phyloP scores from a whole-genome alignment of 176 grass and related monocot species.

The Eleusine coracana region DNA sequence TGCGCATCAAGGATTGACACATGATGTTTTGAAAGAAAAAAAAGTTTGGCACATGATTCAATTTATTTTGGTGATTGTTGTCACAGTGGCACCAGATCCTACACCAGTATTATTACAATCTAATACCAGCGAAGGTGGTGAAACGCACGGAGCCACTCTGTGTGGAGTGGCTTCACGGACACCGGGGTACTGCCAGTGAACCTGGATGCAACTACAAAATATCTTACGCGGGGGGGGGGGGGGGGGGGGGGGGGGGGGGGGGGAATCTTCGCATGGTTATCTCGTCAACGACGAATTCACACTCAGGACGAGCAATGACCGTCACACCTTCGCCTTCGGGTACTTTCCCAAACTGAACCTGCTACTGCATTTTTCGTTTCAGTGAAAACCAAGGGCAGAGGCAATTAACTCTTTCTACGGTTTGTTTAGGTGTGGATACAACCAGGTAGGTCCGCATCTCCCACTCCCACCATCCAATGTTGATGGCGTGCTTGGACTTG shows the following conservation, averaged over 20 bases:
- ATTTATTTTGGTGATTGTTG: not conserved
- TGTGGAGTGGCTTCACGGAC: no score
- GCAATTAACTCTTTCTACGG: not conserved
- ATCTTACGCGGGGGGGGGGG: constrained; percentile 20
- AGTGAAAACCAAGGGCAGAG: not conserved
- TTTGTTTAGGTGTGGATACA: constrained; percentile 9
- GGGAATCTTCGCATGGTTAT: constrained; percentile 26
- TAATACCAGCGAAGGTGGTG: not conserved
- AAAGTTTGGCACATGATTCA: no score
- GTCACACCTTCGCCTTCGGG: constrained; percentile 54
- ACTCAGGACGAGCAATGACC: constrained; percentile 28
- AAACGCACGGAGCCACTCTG: not conserved
- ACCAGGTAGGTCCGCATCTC: no score
- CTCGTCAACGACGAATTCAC: constrained; percentile 49
- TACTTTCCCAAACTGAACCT: constrained; percentile 5
- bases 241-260: constrained; percentile 1
- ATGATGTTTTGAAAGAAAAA: not conserved
- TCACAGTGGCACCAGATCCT: not conserved
- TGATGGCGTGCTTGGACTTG: not conserved
- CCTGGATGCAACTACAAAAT: constrained; percentile 54
- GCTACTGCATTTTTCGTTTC: not conserved
- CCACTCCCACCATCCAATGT: no score
- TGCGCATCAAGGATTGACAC: not conserved
- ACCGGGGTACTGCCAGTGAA: no score
- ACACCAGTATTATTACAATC: not conserved